Conservation (phyloP, 805 yeast species). For the Lipomyces yamadae region DNA sequence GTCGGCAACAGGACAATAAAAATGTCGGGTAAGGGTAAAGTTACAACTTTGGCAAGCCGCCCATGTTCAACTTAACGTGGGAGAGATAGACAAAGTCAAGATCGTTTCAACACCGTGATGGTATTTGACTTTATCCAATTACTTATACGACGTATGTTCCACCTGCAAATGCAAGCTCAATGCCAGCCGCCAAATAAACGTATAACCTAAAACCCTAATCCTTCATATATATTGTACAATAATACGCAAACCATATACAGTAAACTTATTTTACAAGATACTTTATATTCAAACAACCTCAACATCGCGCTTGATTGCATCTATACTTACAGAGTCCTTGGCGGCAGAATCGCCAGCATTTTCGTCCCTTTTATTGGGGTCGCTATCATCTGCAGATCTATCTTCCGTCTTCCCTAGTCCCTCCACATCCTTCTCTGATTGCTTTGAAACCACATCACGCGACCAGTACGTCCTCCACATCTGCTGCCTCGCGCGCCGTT, state of each 20-base stretch:
- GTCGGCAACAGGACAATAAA: no score
- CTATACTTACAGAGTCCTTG: background rate
- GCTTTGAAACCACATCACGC: background rate
- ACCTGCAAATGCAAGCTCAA: no score
- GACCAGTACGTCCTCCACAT: constrained; percentile 47
- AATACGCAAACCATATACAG: background rate
- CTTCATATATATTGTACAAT: background rate
- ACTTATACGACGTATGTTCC: no score
- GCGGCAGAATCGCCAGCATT: background rate
- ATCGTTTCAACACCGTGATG: no score
- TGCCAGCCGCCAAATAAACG: no score
- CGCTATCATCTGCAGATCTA: background rate
- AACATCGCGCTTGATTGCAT: background rate
- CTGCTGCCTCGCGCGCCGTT: constrained; percentile 42
- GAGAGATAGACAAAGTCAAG: no score
- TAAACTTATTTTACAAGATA: background rate
- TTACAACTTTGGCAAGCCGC: no score
- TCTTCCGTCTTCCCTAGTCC: background rate
- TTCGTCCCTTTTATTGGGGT: background rate
- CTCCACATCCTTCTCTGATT: background rate
- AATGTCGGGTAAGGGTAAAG: background rate
- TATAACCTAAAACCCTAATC: no score
- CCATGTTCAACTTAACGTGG: no score
- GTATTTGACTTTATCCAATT: no score
- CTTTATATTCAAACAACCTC: background rate